Conservation (phyloP, 2,329 filamentous ascomycete genomes). For the Rhynchosporium agropyri region DNA sequence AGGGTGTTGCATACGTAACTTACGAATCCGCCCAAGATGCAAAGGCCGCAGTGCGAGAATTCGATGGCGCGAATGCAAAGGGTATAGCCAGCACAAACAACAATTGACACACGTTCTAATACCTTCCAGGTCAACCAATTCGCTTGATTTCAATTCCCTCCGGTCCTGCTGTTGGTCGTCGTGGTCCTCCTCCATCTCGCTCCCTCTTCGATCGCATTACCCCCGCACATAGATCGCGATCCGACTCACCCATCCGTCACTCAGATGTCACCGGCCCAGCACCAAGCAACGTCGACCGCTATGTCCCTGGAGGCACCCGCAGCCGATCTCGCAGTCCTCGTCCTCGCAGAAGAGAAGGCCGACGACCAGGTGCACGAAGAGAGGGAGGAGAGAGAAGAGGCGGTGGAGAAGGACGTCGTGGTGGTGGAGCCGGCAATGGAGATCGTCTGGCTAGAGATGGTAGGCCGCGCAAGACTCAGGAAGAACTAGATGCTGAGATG, state of each 20-base stretch:
- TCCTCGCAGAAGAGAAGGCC: conserved; percentile 54
- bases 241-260: conserved; percentile 52
- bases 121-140: conserved; percentile 71
- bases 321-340: conserved; percentile 63
- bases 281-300: conserved; percentile 43
- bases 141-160: conserved; percentile 66
- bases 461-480: conserved; percentile 78
- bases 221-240: conserved; percentile 59
- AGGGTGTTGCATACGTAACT: conserved; percentile 81
- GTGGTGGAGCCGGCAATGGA: conserved; percentile 43
- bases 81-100: conserved; percentile 49
- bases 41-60: conserved; percentile 73
- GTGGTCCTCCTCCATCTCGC: conserved; percentile 58
- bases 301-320: conserved; percentile 41
- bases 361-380: conserved; percentile 51
- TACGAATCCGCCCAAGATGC: conserved; percentile 75
- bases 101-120: conserved; percentile 22
- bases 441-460: conserved; percentile 50
- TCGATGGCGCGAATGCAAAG: conserved; percentile 88
- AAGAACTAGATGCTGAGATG: conserved; percentile 96
- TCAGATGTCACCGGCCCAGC: conserved; percentile 42
- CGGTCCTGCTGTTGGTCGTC: conserved; percentile 47
- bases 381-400: conserved; percentile 46
- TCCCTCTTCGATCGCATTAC: conserved; percentile 65
- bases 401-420: conserved; percentile 36